phyloP scores from a whole-genome alignment of 176 grass and related monocot genomes.

The Triticum timopheevii region DNA sequence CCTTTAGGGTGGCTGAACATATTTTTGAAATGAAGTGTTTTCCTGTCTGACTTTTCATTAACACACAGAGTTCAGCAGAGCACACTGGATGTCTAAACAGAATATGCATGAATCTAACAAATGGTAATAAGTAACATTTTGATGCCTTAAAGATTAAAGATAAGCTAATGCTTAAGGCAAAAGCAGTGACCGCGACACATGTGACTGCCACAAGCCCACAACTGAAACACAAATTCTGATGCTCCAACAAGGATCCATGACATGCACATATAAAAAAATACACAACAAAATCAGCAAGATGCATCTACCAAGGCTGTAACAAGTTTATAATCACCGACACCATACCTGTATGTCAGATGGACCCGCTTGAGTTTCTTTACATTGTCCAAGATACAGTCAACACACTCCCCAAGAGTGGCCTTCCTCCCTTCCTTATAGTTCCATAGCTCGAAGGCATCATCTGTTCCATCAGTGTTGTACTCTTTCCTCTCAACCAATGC shows the following conservation, averaged over 20 bases:
- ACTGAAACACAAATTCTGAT: background rate
- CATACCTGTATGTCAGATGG: conserved; percentile 22
- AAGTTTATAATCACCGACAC: background rate
- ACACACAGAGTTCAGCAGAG: background rate
- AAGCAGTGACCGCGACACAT: background rate
- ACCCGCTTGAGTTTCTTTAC: conserved; percentile 17
- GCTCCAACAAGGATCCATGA: background rate
- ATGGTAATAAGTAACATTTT: background rate
- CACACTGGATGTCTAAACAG: background rate
- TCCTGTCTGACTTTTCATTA: background rate
- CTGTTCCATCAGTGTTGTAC: background rate
- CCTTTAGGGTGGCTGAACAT: background rate
- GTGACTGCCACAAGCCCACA: background rate
- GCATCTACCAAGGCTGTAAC: background rate
- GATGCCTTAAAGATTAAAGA: background rate
- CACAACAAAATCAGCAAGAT: background rate
- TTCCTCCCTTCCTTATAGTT: conserved; percentile 39
- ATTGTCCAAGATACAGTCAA: background rate
- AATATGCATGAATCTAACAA: background rate
- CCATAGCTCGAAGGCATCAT: conserved; percentile 19
- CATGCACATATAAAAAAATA: background rate
- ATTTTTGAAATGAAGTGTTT: background rate
- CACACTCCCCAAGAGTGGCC: conserved; percentile 22
- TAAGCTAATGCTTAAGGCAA: background rate
- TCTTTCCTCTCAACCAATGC: conserved; percentile 40